Conservation (phyloP, 257 asterid genomes). For the Nicotiana knightiana region DNA sequence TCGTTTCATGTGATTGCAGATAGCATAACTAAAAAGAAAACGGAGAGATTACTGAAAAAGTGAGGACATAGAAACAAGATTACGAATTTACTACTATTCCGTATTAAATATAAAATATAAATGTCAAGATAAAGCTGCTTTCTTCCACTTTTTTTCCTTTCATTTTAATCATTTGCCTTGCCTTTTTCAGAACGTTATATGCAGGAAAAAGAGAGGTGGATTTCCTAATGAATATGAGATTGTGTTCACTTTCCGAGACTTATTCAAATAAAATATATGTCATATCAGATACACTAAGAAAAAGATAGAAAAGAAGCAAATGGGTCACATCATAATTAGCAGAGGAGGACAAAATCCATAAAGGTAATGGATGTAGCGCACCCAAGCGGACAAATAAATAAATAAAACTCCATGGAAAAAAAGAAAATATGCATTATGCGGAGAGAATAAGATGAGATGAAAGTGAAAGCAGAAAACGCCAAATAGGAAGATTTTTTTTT, state of each 20-base stretch:
- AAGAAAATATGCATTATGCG: neutral
- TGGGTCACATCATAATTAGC: neutral
- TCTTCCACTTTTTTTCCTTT: neutral
- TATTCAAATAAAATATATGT: neutral
- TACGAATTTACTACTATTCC: neutral
- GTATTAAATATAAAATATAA: neutral
- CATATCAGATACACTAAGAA: neutral
- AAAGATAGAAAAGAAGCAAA: neutral
- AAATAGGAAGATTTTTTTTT: neutral
- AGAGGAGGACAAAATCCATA: neutral
- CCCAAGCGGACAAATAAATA: conserved; percentile 1
- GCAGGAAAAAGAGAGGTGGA: neutral
- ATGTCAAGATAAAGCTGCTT: neutral
- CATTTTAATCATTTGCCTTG: neutral
- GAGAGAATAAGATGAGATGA: neutral
- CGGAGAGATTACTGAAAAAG: neutral
- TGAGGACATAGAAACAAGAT: neutral
- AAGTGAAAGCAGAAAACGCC: neutral
- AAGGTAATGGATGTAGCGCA: conserved; percentile 1
- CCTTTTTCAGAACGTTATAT: neutral
- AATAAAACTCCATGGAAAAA: neutral
- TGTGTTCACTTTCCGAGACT: neutral
- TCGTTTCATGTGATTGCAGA: conserved; percentile 1
- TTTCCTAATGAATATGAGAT: neutral
- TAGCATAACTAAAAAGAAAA: neutral